Evolutionary conservation across 805 yeast species (phyloP).

Genomic region (Spathaspora hagerdaliae): DNA sequence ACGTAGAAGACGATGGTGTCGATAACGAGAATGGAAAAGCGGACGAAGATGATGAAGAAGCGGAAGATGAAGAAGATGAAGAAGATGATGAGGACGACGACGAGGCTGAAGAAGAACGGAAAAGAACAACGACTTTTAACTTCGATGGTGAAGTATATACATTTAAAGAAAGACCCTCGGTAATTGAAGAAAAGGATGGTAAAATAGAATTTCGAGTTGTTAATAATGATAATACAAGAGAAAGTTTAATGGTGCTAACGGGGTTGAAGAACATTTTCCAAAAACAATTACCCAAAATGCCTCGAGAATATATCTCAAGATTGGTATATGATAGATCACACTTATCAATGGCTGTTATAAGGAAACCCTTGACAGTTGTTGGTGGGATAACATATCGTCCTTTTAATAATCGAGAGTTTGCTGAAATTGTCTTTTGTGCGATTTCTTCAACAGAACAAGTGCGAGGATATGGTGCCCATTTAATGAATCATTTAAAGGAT

Average conservation of each 20-base stretch:
- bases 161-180: slow-evolving; percentile 91
- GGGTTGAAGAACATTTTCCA: slow-evolving; percentile 96
- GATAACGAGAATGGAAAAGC: slow-evolving; percentile 8
- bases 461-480: slow-evolving; percentile 96
- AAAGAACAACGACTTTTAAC: slow-evolving; percentile 45
- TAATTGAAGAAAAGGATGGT: slow-evolving; percentile 88
- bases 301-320: slow-evolving; percentile 91
- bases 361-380: slow-evolving; percentile 90
- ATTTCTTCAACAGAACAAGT: slow-evolving; percentile 97
- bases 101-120: slow-evolving; percentile 40
- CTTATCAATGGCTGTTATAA: slow-evolving; percentile 91
- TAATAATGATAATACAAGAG: slow-evolving; percentile 86
- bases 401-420: slow-evolving; percentile 84
- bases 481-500: slow-evolving; percentile 97
- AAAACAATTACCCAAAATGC: slow-evolving; percentile 98
- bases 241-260: slow-evolving; percentile 85
- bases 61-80: slow-evolving; percentile 27
- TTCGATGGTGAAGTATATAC: slow-evolving; percentile 79
- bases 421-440: slow-evolving; percentile 98
- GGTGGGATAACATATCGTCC: slow-evolving; percentile 98
- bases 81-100: slow-evolving; percentile 44
- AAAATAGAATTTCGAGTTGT: slow-evolving; percentile 94
- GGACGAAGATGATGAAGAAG: slow-evolving; percentile 12
- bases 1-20: slow-evolving; percentile 14
- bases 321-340: slow-evolving; percentile 93